These are phyloP conservation scores for Logfia minima DNA, from an alignment of 129 eudicot genomes.

Conservation along the genomic window DNA sequence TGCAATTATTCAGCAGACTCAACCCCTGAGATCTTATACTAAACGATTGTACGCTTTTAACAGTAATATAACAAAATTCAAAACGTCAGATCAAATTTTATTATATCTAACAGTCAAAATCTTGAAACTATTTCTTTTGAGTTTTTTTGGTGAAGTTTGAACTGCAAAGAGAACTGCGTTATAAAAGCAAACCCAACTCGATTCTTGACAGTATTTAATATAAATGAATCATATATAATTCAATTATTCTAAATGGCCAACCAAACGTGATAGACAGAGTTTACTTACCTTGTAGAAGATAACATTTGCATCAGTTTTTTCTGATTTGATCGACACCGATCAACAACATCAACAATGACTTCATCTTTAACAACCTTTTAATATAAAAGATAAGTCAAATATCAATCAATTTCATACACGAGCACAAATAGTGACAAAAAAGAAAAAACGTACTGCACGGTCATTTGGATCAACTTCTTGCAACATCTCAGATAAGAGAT, in stretches of 20 bases:
- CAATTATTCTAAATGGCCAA: neutral
- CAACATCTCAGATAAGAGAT: slow-evolving; percentile 78
- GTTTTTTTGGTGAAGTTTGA: too few species aligned
- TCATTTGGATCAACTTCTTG: slow-evolving; percentile 81
- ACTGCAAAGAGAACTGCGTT: too few species aligned
- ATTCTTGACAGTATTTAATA: too few species aligned
- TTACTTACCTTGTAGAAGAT: slow-evolving; percentile 60
- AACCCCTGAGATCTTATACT: neutral
- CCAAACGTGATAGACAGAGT: neutral
- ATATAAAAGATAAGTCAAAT: slow-evolving; percentile 10
- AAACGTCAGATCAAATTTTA: neutral
- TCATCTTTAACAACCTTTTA: slow-evolving; percentile 78
- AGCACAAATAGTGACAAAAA: neutral
- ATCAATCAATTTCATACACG: neutral
- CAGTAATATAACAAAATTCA: neutral
- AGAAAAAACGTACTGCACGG: slow-evolving; percentile 44
- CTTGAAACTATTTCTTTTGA: too few species aligned
- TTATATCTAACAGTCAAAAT: too few species aligned
- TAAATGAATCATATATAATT: neutral
- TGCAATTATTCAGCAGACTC: neutral
- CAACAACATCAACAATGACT: slow-evolving; percentile 80
- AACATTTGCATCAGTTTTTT: slow-evolving; percentile 81
- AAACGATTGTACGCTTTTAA: neutral
- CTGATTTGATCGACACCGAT: slow-evolving; percentile 84
- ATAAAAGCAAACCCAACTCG: too few species aligned